Evolutionary conservation across 768 basidiomycete species (phyloP).

Genomic region (Boletus rubescentipes): DNA sequence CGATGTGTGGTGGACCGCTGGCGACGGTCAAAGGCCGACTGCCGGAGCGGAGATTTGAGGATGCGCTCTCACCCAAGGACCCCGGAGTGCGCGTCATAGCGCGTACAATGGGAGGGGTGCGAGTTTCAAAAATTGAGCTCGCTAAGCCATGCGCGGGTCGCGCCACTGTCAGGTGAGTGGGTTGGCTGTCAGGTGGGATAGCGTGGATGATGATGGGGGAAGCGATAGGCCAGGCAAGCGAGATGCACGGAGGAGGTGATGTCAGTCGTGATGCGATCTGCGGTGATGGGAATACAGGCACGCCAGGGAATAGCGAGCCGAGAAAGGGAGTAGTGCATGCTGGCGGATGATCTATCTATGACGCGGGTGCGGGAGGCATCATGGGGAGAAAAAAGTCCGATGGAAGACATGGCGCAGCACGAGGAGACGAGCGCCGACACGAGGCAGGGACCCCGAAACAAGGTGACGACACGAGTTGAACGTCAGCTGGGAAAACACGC

Average conservation of each 20-base stretch:
- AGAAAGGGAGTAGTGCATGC: not conserved
- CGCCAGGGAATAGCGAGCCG: not conserved
- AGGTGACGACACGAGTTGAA: constrained; percentile 12
- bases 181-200: not conserved
- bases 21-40: constrained; percentile 1
- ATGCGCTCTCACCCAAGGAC: constrained; percentile 4
- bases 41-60: constrained; percentile 8
- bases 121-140: too few species aligned
- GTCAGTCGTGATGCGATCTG: constrained; percentile 21
- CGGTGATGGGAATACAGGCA: constrained; percentile 11
- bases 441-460: constrained; percentile 26
- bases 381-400: constrained; percentile 2
- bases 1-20: too few species aligned
- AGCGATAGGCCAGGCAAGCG: not conserved
- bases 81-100: constrained; percentile 4
- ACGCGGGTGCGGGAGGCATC: constrained; percentile 11
- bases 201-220: constrained; percentile 5
- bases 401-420: constrained; percentile 16
- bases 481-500: constrained; percentile 19
- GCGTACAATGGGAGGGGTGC: not conserved
- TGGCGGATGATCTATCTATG: constrained; percentile 9
- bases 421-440: constrained; percentile 28
- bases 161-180: constrained; percentile 1
- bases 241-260: constrained; percentile 4
- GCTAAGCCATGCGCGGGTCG: not conserved